phyloP scores from a whole-genome alignment of 352 stramenopile genomes.

The Phytophthora meadii region DNA sequence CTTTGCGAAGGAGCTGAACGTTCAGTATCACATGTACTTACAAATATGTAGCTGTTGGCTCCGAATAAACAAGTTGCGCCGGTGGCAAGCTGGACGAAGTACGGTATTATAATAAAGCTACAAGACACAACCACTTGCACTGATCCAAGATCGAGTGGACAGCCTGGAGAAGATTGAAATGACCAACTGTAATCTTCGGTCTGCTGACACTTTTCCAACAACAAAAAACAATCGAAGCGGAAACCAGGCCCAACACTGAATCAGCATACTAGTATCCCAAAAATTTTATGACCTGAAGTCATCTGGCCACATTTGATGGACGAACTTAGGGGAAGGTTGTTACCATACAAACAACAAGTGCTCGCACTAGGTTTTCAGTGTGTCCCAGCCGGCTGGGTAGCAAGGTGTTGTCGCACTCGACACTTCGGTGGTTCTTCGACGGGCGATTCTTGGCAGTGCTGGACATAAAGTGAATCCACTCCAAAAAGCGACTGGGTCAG shows the following conservation, averaged over 20 bases:
- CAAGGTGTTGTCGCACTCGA: slow-evolving; percentile 26
- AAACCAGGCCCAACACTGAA: slow-evolving; percentile 8
- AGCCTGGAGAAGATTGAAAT: slow-evolving; percentile 10
- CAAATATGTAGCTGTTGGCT: too few relatives aligned
- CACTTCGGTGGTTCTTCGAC: slow-evolving; percentile 3
- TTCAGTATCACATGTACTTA: too few relatives aligned
- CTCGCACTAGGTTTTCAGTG: slow-evolving; percentile 18
- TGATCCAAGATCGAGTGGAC: background rate
- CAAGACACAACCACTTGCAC: background rate
- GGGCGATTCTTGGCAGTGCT: slow-evolving; percentile 1
- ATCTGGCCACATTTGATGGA: slow-evolving; percentile 38
- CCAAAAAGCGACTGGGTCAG: slow-evolving; percentile 15
- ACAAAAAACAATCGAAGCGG: slow-evolving; percentile 11
- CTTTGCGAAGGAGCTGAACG: too few relatives aligned
- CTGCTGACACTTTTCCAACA: background rate
- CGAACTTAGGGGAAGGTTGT: slow-evolving; percentile 30
- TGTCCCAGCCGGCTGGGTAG: slow-evolving; percentile 25
- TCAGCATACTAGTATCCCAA: background rate
- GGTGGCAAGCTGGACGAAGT: background rate
- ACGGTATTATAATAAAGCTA: background rate
- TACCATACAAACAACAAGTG: slow-evolving; percentile 25
- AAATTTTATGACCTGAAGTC: slow-evolving; percentile 27
- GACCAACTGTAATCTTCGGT: background rate
- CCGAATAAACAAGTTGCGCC: too few relatives aligned
- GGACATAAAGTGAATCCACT: slow-evolving; percentile 20